Conservation (phyloP, 2,329 filamentous ascomycete species). For the Plectosphaerella sp. region DNA sequence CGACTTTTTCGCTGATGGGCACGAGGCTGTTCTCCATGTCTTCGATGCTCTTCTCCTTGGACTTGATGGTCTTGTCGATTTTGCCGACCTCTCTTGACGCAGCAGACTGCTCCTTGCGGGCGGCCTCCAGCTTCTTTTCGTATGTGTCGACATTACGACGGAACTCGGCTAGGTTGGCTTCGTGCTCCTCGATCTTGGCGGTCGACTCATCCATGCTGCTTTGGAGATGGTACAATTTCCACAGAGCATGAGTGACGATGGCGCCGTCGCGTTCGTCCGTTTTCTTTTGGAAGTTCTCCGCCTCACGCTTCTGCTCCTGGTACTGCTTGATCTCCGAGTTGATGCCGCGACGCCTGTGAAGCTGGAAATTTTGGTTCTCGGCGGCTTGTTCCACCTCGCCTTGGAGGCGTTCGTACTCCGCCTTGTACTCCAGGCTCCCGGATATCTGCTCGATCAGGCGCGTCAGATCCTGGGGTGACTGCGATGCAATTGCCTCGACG, state of each 20-base stretch:
- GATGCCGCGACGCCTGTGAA: conserved; percentile 86
- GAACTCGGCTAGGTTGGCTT: conserved; percentile 91
- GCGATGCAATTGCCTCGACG: conserved; percentile 92
- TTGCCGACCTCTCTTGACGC: conserved; percentile 73
- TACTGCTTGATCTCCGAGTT: conserved; percentile 98
- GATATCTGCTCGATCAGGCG: conserved; percentile 96
- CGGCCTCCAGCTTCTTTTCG: conserved; percentile 73
- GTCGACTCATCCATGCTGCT: conserved; percentile 89
- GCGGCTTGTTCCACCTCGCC: conserved; percentile 78
- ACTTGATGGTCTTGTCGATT: conserved; percentile 79
- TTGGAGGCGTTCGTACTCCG: conserved; percentile 89
- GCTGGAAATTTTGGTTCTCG: conserved; percentile 83
- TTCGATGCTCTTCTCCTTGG: conserved; percentile 82
- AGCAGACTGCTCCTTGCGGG: conserved; percentile 76
- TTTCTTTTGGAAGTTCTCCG: conserved; percentile 88
- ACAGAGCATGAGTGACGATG: conserved; percentile 87
- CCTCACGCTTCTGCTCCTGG: conserved; percentile 92
- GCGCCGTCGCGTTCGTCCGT: conserved; percentile 86
- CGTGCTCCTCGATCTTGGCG: conserved; percentile 84
- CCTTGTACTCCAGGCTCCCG: conserved; percentile 89
- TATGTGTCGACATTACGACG: conserved; percentile 83
- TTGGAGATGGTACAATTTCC: conserved; percentile 96
- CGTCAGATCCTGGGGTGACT: conserved; percentile 90
- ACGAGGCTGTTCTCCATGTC: conserved; percentile 81
- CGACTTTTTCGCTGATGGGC: conserved; percentile 88